Percentiles rank a stretch among this genome's conserved stretches.
Conservation (phyloP, 176 grass and related monocot species). For the Carex kokanica region DNA sequence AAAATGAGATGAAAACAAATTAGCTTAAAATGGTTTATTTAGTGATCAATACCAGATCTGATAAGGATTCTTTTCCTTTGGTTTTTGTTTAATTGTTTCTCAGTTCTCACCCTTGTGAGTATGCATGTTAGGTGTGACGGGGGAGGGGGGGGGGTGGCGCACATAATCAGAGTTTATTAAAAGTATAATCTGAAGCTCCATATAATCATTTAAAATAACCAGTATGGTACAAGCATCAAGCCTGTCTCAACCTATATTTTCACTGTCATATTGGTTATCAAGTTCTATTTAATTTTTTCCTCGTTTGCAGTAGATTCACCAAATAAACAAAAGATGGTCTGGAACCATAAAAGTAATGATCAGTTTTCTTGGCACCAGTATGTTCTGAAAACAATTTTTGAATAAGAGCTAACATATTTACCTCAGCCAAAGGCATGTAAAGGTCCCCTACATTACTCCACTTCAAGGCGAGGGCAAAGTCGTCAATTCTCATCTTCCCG, state of each 20-base stretch:
- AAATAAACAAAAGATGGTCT: neutral
- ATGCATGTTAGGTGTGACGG: neutral
- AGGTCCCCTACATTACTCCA: slow-evolving; percentile 86
- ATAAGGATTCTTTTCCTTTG: neutral
- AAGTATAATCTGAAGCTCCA: neutral
- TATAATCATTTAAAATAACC: neutral
- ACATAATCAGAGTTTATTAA: neutral
- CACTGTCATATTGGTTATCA: neutral
- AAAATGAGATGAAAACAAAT: neutral
- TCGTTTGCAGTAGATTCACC: neutral
- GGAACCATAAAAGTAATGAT: neutral
- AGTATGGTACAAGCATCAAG: neutral
- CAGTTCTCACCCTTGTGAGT: neutral
- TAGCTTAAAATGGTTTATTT: neutral
- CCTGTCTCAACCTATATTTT: neutral
- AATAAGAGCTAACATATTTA: slow-evolving; percentile 23
- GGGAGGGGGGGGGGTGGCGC: neutral
- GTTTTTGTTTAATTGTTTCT: neutral
- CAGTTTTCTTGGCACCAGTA: neutral
- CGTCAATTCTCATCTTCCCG: slow-evolving; percentile 52
- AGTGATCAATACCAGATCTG: neutral
- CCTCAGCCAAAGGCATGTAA: slow-evolving; percentile 87
- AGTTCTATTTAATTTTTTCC: neutral
- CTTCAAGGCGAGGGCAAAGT: slow-evolving; percentile 76
- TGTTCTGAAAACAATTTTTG: neutral